Base-by-base conservation (phyloP, 192 early-diverging fungal genomes). In the Coemansia sp. region DNA sequence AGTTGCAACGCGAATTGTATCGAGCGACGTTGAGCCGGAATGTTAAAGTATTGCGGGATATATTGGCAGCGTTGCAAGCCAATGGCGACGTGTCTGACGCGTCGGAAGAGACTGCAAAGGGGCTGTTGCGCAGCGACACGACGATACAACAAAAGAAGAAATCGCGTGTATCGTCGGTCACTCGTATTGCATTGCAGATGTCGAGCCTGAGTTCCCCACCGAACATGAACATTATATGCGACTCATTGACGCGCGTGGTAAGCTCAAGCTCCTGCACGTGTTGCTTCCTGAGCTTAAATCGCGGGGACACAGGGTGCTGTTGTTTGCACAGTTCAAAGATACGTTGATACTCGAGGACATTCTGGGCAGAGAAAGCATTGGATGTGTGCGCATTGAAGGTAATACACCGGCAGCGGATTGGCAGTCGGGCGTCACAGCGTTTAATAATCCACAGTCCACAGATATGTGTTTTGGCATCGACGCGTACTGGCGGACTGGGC, bases 291-390 rank as follows among this genome's bases (percentile, higher is more conserved):
- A 93, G 32, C 81, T 98, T n/a, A 87, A 88, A 52, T 85, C 85
- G 48, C 91, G 87, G 19, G 94, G 94, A 2, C 94, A 96, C 78
- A 90, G 97, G 22, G 91, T 96, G 0, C 75, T 99, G 56, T 90
- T 99, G 60, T 99, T 98, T 69, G 92, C 93, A 3, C 97, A 99
- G 72, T 90, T 98, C 88, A 94, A 96, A 58, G 85, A 85, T 51
- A 88, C 96, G 88, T 83, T 99, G 58, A 94, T 97, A 60, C 69
- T 99, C 39, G 86, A 89, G 5, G 96, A 98, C 49, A 97, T 97
- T 74, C 58, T 99, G 62, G 65, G 69, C 1, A 82, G 89, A 8
- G 85, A 92, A 15, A 87, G 88, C 11, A 87, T 91, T 50, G 82
- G 80, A 14, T 92, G 88, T 66, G 90, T 92, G 70, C 86, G 95